Conservation (phyloP, 805 yeast genomes). For the Candida ipomoeae region DNA sequence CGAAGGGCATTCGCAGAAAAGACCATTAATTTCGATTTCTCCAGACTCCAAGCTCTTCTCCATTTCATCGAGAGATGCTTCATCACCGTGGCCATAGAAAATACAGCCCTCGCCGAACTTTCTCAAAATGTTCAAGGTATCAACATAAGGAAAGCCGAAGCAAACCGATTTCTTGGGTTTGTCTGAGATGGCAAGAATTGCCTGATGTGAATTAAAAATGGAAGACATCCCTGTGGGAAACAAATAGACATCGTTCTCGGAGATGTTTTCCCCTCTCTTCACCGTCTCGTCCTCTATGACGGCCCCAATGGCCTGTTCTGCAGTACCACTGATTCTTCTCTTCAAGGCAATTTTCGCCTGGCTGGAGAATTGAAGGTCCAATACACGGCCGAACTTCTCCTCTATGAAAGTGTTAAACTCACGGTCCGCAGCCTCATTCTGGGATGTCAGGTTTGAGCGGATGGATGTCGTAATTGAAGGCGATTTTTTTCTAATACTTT, state of each 20-base stretch:
- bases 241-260: slow-evolving; percentile 70
- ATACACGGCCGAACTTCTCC: slow-evolving; percentile 84
- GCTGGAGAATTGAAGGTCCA: slow-evolving; percentile 69
- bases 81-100: slow-evolving; percentile 83
- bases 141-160: slow-evolving; percentile 95
- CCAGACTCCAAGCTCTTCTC: slow-evolving; percentile 53
- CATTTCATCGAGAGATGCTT: slow-evolving; percentile 58
- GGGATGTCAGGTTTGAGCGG: slow-evolving; percentile 19
- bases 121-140: slow-evolving; percentile 76
- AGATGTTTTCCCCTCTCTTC: slow-evolving; percentile 28
- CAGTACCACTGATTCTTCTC: slow-evolving; percentile 68
- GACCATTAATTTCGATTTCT: slow-evolving; percentile 61
- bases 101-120: slow-evolving; percentile 92
- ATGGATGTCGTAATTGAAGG: slow-evolving; percentile 31
- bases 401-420: slow-evolving; percentile 72
- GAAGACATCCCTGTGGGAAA: slow-evolving; percentile 93
- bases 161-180: slow-evolving; percentile 66
- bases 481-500: slow-evolving; percentile 28
- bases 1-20: slow-evolving; percentile 92
- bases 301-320: slow-evolving; percentile 38
- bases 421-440: slow-evolving; percentile 34
- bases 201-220: slow-evolving; percentile 75
- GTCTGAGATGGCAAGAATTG: slow-evolving; percentile 29
- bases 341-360: slow-evolving; percentile 74
- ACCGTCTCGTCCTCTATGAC: slow-evolving; percentile 20